Evolutionary conservation across 192 early-diverging fungal genomes (phyloP).

Genomic region (Backusella parvicylindrica): DNA sequence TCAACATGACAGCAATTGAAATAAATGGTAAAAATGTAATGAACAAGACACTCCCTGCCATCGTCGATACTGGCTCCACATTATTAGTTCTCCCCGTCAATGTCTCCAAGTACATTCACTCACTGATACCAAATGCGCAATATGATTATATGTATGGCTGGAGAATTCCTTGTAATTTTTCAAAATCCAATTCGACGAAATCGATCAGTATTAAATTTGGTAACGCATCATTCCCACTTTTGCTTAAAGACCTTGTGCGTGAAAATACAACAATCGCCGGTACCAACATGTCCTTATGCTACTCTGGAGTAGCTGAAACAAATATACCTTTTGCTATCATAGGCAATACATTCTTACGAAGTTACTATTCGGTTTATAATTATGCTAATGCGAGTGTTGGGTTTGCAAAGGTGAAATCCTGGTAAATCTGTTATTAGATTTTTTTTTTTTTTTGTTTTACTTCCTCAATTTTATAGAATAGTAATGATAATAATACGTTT

Average conservation of each 20-base stretch:
- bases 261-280: background rate
- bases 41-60: slow-evolving; percentile 3
- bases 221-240: slow-evolving; percentile 10
- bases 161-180: slow-evolving; percentile 34
- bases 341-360: slow-evolving; percentile 48
- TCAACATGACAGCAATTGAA: slow-evolving; percentile 33
- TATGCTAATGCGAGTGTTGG: slow-evolving; percentile 35
- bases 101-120: slow-evolving; percentile 35
- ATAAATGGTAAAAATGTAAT: slow-evolving; percentile 24
- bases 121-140: slow-evolving; percentile 32
- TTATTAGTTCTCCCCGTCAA: slow-evolving; percentile 41
- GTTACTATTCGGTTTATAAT: slow-evolving; percentile 46
- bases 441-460: background rate
- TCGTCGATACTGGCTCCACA: slow-evolving; percentile 54
- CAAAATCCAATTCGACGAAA: background rate
- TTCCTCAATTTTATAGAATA: too few species aligned
- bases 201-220: slow-evolving; percentile 17
- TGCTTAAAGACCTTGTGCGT: slow-evolving; percentile 27
- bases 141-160: slow-evolving; percentile 20
- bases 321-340: slow-evolving; percentile 17
- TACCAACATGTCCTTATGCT: background rate
- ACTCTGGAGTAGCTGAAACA: slow-evolving; percentile 29
- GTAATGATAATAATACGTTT: too few species aligned
- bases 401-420: slow-evolving; percentile 30
- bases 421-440: background rate